These are phyloP conservation scores for Aspergillus pseudoterreus DNA, from an alignment of 2,329 filamentous ascomycete genomes.

Conservation along the genomic window DNA sequence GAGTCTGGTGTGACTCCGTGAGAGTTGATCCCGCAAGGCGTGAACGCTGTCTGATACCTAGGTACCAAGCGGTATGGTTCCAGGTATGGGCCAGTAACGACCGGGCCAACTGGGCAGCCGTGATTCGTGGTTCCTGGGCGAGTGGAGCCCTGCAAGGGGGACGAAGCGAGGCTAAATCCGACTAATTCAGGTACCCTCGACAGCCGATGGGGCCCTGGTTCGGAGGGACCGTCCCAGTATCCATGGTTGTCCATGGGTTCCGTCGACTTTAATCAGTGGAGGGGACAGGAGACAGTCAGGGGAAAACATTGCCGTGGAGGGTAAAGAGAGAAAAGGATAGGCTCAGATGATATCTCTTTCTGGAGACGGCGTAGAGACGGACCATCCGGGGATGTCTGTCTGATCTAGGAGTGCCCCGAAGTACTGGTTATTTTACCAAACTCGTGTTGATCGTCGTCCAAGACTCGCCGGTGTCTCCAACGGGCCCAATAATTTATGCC, in stretches of 20 bases:
- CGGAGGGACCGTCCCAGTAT: not conserved
- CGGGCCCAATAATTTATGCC: constrained; percentile 13
- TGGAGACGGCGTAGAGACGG: too few relatives aligned
- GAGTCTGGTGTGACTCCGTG: too few relatives aligned
- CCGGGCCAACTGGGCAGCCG: not conserved
- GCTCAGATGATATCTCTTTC: not conserved
- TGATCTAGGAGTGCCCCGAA: not conserved
- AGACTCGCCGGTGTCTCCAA: constrained; percentile 7
- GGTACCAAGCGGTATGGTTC: too few relatives aligned
- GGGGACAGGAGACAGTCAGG: not conserved
- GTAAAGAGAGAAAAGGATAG: not conserved
- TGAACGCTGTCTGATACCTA: too few relatives aligned
- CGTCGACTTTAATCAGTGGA: not conserved
- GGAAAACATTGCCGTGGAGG: not conserved
- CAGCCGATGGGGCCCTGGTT: not conserved
- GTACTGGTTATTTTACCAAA: not conserved
- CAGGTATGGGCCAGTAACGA: not conserved
- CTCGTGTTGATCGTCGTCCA: constrained; percentile 14
- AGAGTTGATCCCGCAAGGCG: too few relatives aligned
- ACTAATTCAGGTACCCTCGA: not conserved
- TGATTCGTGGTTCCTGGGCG: not conserved
- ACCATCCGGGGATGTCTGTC: not conserved
- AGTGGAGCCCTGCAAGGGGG: not conserved
- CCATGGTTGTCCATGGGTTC: not conserved
- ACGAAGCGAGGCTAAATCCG: not conserved